A percentile compares a stretch with the other conserved stretches of the same genome.
Evolutionary conservation across 495 filamentous ascomycete species (phyloP).

Genomic region (Aspergillus taichungensis): DNA sequence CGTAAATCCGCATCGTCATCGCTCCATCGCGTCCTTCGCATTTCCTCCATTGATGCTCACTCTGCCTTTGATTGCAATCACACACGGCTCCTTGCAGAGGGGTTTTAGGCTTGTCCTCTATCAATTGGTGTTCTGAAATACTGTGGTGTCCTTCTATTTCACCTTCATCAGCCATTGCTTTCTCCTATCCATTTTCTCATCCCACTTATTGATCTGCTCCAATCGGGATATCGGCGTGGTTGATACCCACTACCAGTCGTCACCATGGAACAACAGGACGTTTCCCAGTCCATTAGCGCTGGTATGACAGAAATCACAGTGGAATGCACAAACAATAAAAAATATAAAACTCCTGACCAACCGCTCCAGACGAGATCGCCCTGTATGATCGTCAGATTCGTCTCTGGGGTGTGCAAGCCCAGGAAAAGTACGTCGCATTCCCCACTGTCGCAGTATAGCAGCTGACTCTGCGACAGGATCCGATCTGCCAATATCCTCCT

Average conservation of each 20-base stretch:
- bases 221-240: not conserved
- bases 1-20: too few species aligned
- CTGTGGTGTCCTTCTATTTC: too few species aligned
- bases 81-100: too few species aligned
- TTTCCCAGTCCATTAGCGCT: slow-evolving; percentile 41
- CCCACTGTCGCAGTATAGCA: not conserved
- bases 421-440: slow-evolving; percentile 51
- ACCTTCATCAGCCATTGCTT: too few species aligned
- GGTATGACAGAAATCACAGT: slow-evolving; percentile 23
- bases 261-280: slow-evolving; percentile 25
- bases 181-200: not conserved
- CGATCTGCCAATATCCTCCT: slow-evolving; percentile 87
- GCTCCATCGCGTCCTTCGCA: too few species aligned
- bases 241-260: not conserved
- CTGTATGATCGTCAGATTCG: slow-evolving; percentile 97
- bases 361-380: slow-evolving; percentile 75
- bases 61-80: too few species aligned
- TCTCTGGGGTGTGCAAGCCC: slow-evolving; percentile 95
- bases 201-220: not conserved
- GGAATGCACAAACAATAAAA: not conserved
- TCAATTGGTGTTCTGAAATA: too few species aligned
- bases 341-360: too few species aligned
- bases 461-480: slow-evolving; percentile 44
- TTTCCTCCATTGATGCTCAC: too few species aligned
- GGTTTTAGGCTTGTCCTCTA: too few species aligned